phyloP scores from a whole-genome alignment of 345 rosid genomes.

The Physaria fendleri region DNA sequence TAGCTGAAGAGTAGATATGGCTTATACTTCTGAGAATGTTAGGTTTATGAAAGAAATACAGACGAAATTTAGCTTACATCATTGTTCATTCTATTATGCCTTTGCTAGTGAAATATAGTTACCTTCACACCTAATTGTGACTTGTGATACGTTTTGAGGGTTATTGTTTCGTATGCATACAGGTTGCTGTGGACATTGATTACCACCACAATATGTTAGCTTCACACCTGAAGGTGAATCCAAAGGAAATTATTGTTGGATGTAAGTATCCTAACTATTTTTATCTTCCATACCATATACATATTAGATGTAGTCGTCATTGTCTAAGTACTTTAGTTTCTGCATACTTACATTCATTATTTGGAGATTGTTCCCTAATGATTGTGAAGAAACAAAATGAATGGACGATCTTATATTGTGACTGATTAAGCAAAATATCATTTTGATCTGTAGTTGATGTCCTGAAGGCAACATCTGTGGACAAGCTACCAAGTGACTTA shows the following conservation, averaged over 20 bases:
- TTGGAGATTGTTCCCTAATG: background rate
- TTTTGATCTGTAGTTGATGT: conserved; percentile 46
- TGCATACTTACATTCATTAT: background rate
- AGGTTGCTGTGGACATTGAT: conserved; percentile 96
- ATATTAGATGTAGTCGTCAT: background rate
- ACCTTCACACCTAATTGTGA: background rate
- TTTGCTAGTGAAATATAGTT: background rate
- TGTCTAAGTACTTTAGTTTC: background rate
- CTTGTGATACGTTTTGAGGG: background rate
- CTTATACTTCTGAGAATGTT: background rate
- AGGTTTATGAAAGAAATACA: background rate
- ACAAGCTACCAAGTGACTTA: conserved; percentile 88
- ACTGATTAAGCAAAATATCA: background rate
- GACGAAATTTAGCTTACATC: background rate
- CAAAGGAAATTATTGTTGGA: conserved; percentile 92
- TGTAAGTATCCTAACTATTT: conserved; percentile 42
- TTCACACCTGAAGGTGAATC: conserved; percentile 86
- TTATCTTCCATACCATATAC: background rate
- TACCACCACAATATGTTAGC: conserved; percentile 90
- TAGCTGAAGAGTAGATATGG: conserved; percentile 8
- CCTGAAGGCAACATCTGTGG: conserved; percentile 59
- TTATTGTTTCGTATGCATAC: conserved; percentile 14
- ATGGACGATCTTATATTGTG: background rate
- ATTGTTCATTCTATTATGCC: background rate
- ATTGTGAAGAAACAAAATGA: background rate